Conservation (phyloP, 352 stramenopile species). For the Phytopythium helicoides region DNA sequence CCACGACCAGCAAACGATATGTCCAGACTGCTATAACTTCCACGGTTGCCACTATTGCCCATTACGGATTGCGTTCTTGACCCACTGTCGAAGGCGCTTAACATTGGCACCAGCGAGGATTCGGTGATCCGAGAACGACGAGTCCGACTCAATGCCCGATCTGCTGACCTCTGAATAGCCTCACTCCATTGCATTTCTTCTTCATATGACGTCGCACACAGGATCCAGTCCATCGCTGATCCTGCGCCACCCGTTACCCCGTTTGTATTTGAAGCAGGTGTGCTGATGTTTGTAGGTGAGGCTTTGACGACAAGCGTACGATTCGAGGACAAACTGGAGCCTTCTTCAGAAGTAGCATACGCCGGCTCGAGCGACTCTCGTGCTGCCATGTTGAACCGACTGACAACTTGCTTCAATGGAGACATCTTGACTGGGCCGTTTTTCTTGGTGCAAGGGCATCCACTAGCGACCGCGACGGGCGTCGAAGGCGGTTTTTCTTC, state of each 20-base stretch:
- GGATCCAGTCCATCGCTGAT: constrained; percentile 51
- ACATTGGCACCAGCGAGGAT: constrained; percentile 26
- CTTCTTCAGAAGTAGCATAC: constrained; percentile 3
- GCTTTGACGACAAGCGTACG: not conserved
- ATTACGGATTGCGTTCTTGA: constrained; percentile 3
- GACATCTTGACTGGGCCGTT: constrained; percentile 51
- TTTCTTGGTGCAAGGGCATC: not conserved
- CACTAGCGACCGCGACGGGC: not conserved
- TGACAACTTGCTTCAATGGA: constrained; percentile 60
- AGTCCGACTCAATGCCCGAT: constrained; percentile 60
- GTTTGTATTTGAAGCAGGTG: not conserved
- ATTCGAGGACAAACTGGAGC: constrained; percentile 5
- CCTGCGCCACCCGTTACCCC: not conserved
- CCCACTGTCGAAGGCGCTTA: constrained; percentile 33
- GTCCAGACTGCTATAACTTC: constrained; percentile 2
- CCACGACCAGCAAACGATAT: constrained; percentile 1
- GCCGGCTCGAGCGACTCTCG: constrained; percentile 13
- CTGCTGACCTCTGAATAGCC: constrained; percentile 65
- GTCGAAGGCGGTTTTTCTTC: constrained; percentile 7
- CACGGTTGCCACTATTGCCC: not conserved
- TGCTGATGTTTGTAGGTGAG: not conserved
- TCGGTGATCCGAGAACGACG: constrained; percentile 61
- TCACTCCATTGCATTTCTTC: constrained; percentile 66
- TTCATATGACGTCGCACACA: constrained; percentile 58
- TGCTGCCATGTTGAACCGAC: constrained; percentile 43